Evolutionary conservation across 768 basidiomycete species (phyloP), one percentile per base, ranked within the genome.

Genomic region (Trichaptum fuscoviolaceum): DNA sequence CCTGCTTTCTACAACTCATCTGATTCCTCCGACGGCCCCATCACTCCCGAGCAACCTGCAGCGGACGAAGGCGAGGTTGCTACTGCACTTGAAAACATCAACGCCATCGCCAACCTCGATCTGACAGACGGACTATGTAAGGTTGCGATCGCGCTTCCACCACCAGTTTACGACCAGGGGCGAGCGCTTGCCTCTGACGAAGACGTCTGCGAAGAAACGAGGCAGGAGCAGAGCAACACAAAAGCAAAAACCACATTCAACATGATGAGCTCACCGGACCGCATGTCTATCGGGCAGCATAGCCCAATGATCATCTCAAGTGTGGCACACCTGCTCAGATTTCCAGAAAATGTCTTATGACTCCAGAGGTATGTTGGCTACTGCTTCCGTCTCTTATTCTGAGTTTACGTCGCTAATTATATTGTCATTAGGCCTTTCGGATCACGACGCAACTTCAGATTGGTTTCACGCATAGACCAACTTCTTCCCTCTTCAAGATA

Each of bases 21-120:
- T 15, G 8, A 25, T 15, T 12, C 10, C 25, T 61, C 59, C 23
- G 15, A 4, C 12, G 59, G 59, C 25, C 59, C 59, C 1, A 61
- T 61, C 59, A 61, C 59, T 18, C 59, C 59, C 18, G 59, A 25
- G 30, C 59, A 61, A 61, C 30, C 30, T 34, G 59, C 59, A 17
- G 59, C 15, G 23, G 59, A 61, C 59, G 15, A 12, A 3, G 59
- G 25, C 23, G 15, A 25, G 2, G 6, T 18, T 34, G 59, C 59
- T 34, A 2, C 30, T 61, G 25, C 59, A 3, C 3, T 52, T 12
- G 42, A 52, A 20, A 12, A 52, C 42, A 52, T 52, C 20, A 52
- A 52, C 42, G 42, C 42, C 42, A 52, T 52, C 42, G 42, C 42
- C 12, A 20, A 52, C 15, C 42, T 52, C 42, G 10, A 52, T 20